These are phyloP conservation scores for Rheum nobile DNA, from an alignment of 148 eudicot species.

Conservation along the genomic window DNA sequence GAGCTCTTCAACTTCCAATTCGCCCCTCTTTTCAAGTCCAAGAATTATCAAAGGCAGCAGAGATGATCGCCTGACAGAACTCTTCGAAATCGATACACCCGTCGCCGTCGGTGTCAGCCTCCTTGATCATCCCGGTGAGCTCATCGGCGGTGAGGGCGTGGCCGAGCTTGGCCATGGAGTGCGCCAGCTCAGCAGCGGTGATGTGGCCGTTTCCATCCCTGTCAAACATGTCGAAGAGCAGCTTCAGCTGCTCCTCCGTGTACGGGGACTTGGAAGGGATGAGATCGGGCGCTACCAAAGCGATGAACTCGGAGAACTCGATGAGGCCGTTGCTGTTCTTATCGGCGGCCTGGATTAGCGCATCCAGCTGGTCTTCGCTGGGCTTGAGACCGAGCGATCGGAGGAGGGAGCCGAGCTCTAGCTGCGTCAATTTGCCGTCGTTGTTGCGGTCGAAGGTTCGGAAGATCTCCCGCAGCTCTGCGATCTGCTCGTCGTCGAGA, in stretches of 20 bases:
- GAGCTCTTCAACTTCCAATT: background rate
- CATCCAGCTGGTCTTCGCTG: constrained; percentile 29
- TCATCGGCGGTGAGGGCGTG: constrained; percentile 37
- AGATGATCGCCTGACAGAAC: constrained; percentile 39
- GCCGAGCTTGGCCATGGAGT: constrained; percentile 40
- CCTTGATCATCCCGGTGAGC: constrained; percentile 43
- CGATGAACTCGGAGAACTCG: constrained; percentile 41
- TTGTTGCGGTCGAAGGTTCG: constrained; percentile 31
- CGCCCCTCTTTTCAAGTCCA: constrained; percentile 18
- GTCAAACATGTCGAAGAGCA: constrained; percentile 31
- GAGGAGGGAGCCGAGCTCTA: constrained; percentile 32
- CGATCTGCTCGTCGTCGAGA: constrained; percentile 34
- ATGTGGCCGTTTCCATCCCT: constrained; percentile 32
- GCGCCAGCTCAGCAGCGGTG: constrained; percentile 38
- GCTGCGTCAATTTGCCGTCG: constrained; percentile 36
- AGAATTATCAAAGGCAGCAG: constrained; percentile 39
- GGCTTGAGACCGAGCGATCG: constrained; percentile 35
- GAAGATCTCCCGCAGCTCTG: constrained; percentile 38
- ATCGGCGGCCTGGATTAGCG: constrained; percentile 33
- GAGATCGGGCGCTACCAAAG: constrained; percentile 33
- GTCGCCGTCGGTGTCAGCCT: constrained; percentile 36
- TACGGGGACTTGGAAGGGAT: constrained; percentile 41
- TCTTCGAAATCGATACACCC: constrained; percentile 34
- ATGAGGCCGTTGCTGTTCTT: constrained; percentile 38
- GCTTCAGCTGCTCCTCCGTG: constrained; percentile 28